A percentile compares a stretch with the other conserved stretches of the same genome.
phyloP scores from a whole-genome alignment of 306 rosid genomes.

The Cicer bijugum region DNA sequence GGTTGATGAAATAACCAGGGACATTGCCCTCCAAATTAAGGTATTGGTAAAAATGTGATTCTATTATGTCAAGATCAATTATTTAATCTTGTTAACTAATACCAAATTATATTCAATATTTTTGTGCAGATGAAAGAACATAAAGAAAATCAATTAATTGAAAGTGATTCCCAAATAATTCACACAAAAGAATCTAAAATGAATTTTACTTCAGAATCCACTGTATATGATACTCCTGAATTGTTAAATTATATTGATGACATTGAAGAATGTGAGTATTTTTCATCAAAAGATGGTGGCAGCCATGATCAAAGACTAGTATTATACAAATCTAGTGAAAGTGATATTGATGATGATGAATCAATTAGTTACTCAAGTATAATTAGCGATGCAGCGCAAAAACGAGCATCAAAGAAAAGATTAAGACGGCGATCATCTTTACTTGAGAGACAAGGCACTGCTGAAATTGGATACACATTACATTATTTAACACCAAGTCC shows the following conservation, averaged over 20 bases:
- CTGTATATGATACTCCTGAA: no score
- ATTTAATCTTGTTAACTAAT: no score
- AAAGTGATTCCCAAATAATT: no score
- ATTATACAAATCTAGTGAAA: neutral
- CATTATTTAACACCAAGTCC: conserved; percentile 27
- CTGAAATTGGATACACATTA: conserved; percentile 8
- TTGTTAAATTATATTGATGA: neutral
- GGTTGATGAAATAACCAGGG: neutral
- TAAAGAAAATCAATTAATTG: no score
- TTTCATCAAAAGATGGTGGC: conserved; percentile 16
- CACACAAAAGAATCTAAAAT: neutral
- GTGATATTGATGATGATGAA: neutral
- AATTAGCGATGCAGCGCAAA: neutral
- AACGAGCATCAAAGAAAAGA: neutral
- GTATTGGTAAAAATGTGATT: neutral
- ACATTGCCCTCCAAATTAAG: neutral
- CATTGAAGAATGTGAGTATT: neutral
- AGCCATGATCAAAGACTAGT: neutral
- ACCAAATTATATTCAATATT: no score
- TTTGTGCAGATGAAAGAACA: no score
- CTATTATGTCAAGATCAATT: no score
- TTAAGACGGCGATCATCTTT: conserved; percentile 5
- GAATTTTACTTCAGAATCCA: neutral
- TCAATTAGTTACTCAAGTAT: neutral
- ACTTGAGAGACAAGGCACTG: neutral